Evolutionary conservation across 2,329 filamentous ascomycete species (phyloP).

Genomic region (Pyrenophora seminiperda): DNA sequence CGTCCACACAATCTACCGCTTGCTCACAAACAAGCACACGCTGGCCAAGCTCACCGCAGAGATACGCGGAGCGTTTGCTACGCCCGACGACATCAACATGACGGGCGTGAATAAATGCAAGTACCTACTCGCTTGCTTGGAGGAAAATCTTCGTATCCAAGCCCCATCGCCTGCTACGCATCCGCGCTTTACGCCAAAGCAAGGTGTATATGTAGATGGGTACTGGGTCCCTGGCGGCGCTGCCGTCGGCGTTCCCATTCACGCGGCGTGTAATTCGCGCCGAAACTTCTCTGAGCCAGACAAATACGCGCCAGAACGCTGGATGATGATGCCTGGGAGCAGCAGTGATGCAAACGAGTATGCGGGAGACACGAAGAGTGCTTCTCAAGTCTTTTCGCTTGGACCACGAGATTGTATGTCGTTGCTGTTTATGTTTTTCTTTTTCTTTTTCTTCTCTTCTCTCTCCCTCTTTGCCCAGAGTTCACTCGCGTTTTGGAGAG

Average conservation of each 20-base stretch:
- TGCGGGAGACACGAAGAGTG: constrained; percentile 32
- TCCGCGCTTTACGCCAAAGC: background rate
- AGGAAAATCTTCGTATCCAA: constrained; percentile 38
- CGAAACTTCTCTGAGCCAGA: constrained; percentile 4
- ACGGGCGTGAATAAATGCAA: background rate
- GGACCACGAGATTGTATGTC: constrained; percentile 22
- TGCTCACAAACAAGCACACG: constrained; percentile 7
- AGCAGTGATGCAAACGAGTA: no score
- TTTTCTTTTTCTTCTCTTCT: no score
- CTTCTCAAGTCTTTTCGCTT: constrained; percentile 22
- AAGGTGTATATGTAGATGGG: constrained; percentile 6
- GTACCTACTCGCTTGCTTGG: constrained; percentile 4
- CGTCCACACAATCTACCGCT: constrained; percentile 10
- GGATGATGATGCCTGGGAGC: constrained; percentile 25
- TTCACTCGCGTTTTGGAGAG: no score
- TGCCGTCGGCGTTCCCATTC: constrained; percentile 1
- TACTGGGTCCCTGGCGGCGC: constrained; percentile 1
- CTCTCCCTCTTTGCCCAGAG: no score
- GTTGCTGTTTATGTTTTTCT: no score
- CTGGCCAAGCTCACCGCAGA: constrained; percentile 16
- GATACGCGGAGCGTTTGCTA: constrained; percentile 15
- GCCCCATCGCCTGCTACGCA: constrained; percentile 3
- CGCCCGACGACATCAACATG: constrained; percentile 17
- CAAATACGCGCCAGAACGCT: constrained; percentile 7
- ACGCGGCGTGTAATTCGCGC: constrained; percentile 1